A percentile compares a stretch with the other conserved stretches of the same genome.
phyloP scores from a whole-genome alignment of 2,329 filamentous ascomycete genomes.

The Ceratocystis lukuohia region DNA sequence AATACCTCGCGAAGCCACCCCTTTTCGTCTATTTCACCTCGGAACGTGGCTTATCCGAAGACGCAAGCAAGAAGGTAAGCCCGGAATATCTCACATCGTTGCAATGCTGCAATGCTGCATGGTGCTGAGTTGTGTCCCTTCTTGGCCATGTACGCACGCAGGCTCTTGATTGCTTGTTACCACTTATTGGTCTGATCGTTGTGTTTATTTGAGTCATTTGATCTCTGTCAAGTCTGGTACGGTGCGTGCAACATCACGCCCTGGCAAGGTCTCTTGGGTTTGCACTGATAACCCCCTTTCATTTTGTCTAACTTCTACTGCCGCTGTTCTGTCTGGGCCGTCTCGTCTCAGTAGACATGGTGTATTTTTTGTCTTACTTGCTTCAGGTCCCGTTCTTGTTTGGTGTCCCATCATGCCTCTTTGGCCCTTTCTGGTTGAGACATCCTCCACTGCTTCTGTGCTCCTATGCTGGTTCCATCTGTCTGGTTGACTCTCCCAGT shows the following conservation, averaged over 20 bases:
- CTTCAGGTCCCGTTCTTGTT: background rate
- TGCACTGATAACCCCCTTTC: background rate
- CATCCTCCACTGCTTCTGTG: constrained; percentile 1
- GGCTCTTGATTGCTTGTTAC: background rate
- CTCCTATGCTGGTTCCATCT: background rate
- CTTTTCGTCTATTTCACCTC: no score
- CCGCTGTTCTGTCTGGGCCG: background rate
- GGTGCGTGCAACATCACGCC: background rate
- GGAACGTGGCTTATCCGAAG: background rate
- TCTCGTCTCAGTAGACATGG: background rate
- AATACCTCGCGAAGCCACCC: no score
- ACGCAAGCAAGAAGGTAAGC: background rate
- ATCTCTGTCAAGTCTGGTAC: background rate
- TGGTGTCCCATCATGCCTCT: background rate
- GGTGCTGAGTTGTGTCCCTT: no score
- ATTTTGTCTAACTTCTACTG: constrained; percentile 8
- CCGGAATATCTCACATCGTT: background rate
- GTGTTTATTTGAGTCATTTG: background rate
- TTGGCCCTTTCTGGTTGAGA: background rate
- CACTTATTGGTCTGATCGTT: background rate
- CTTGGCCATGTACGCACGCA: no score
- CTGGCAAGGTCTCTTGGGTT: background rate
- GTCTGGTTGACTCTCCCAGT: background rate
- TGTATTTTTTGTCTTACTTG: background rate
- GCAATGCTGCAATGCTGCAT: no score